Percentiles rank a stretch among this genome's conserved stretches.
These are phyloP conservation scores for Achaetomium macrosporum DNA, from an alignment of 2,329 filamentous ascomycete genomes.

Conservation along the genomic window DNA sequence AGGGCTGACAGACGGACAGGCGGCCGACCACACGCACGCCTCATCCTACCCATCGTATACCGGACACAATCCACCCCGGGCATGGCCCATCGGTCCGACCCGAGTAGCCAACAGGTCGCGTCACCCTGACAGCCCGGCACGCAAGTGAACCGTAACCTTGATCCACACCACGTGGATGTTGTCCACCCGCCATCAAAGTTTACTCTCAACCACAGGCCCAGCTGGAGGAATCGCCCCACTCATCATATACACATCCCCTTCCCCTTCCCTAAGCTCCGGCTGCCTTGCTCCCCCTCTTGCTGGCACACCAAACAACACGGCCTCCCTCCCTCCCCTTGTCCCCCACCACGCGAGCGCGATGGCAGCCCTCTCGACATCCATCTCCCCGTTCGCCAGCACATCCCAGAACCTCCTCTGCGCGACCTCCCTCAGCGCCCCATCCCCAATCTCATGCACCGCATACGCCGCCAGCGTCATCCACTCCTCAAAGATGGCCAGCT, in stretches of 20 bases:
- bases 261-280: conserved; percentile 19
- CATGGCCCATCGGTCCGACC: no score
- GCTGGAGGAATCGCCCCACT: conserved; percentile 40
- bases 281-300: conserved; percentile 1
- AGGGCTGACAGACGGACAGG: no score
- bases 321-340: conserved; percentile 47
- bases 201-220: conserved; percentile 10
- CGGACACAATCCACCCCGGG: no score
- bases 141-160: no score
- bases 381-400: conserved; percentile 70
- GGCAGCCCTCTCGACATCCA: conserved; percentile 79
- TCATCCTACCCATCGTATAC: no score
- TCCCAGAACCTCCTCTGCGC: conserved; percentile 74
- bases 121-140: no score
- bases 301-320: conserved; percentile 35
- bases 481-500: conserved; percentile 64
- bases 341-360: conserved; percentile 86
- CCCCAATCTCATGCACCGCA: conserved; percentile 58
- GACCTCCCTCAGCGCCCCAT: conserved; percentile 54
- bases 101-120: no score
- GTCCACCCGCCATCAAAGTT: conserved; percentile 10
- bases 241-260: conserved; percentile 40
- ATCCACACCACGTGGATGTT: neutral
- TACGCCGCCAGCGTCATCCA: conserved; percentile 72
- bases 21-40: no score